phyloP scores from a whole-genome alignment of 306 rosid species.

The Leucaena leucocephala region DNA sequence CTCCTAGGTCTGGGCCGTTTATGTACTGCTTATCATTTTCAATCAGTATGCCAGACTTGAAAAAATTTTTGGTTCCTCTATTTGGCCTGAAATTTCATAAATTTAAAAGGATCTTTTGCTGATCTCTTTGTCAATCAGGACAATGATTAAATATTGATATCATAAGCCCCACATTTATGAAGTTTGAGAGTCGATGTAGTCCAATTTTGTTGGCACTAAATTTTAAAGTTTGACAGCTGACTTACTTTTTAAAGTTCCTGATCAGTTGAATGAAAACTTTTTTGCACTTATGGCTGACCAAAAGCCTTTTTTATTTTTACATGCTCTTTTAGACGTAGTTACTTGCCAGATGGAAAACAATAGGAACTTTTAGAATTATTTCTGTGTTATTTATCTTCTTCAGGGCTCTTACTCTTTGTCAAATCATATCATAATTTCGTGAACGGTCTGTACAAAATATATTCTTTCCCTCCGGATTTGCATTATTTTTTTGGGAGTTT shows the following conservation, averaged over 20 bases:
- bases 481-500: not conserved
- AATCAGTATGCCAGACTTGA: not conserved
- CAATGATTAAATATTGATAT: not conserved
- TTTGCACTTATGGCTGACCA: not conserved
- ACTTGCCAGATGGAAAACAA: not conserved
- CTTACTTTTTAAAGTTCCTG: not conserved
- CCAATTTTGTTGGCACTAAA: not conserved
- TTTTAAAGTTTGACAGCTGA: not conserved
- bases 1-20: not conserved
- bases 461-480: not conserved
- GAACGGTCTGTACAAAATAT: not conserved
- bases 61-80: not conserved
- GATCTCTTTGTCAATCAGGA: not conserved
- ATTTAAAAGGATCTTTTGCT: not conserved
- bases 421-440: not conserved
- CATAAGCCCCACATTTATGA: not conserved
- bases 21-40: not conserved
- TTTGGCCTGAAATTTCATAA: not conserved
- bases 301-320: not conserved
- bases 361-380: not conserved
- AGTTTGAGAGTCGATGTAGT: not conserved
- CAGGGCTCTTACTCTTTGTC: not conserved
- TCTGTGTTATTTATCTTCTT: not conserved
- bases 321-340: not conserved
- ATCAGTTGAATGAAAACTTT: not conserved